A percentile compares a stretch with the other conserved stretches of the same genome.
These are phyloP conservation scores for Pezicula carpinea DNA, from an alignment of 2,329 filamentous ascomycete genomes.

Conservation along the genomic window DNA sequence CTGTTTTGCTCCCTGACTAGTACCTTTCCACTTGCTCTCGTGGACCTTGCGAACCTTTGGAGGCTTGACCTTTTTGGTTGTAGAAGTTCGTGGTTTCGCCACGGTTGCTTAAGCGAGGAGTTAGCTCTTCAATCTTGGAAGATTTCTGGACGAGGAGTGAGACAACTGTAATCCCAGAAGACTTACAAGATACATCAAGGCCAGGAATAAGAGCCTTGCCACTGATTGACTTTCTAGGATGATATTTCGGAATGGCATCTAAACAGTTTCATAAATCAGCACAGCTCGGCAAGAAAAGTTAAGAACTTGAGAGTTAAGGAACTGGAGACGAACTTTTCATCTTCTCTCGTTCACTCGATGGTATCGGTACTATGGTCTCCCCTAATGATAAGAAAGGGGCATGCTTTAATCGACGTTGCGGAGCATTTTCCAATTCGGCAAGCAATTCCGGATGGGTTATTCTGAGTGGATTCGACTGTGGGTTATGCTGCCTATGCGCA, in stretches of 20 bases:
- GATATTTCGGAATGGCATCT: conserved; percentile 28
- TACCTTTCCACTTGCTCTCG: conserved; percentile 24
- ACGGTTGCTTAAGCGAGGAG: neutral
- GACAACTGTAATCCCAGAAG: neutral
- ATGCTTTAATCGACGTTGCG: conserved; percentile 18
- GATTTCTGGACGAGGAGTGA: neutral
- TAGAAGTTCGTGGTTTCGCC: neutral
- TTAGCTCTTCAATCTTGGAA: neutral
- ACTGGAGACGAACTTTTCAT: neutral
- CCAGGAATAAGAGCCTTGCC: conserved; percentile 26
- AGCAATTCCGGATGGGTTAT: conserved; percentile 19
- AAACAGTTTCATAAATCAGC: conserved; percentile 2
- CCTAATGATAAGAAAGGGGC: conserved; percentile 25
- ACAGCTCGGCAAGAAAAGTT: neutral
- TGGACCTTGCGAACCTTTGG: conserved; percentile 19
- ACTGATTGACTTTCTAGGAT: conserved; percentile 25
- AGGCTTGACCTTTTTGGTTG: neutral
- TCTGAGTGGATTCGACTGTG: neutral
- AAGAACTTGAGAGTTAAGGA: neutral
- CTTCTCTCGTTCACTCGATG: conserved; percentile 15
- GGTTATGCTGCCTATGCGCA: neutral
- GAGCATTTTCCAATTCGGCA: conserved; percentile 13
- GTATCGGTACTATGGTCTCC: conserved; percentile 19
- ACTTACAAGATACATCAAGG: conserved; percentile 25
- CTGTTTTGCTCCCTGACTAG: conserved; percentile 16